Conservation (phyloP, 2,329 filamentous ascomycete genomes). For the Rachicladosporium sp. region DNA sequence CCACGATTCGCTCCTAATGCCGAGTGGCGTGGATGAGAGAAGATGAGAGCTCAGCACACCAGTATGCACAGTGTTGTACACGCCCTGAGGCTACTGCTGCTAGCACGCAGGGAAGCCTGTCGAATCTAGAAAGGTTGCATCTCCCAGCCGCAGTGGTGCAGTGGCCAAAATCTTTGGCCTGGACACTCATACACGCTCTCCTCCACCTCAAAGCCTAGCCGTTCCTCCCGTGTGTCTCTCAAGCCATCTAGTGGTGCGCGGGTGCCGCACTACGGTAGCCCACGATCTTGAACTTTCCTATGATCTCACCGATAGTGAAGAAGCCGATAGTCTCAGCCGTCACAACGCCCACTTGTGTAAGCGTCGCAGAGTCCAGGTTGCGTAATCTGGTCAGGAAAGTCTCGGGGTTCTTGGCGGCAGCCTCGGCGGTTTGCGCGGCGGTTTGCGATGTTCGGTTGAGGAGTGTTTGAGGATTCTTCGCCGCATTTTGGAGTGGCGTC, state of each 20-base stretch:
- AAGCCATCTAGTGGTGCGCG: constrained; percentile 5
- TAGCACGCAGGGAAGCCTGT: no score
- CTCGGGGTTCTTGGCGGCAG: constrained; percentile 44
- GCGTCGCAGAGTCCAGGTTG: constrained; percentile 58
- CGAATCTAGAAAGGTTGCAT: no score
- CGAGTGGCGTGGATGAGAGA: no score
- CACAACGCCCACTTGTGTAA: constrained; percentile 63
- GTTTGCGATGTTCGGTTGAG: constrained; percentile 23
- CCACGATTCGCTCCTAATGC: no score
- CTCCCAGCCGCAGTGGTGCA: background rate
- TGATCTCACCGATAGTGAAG: constrained; percentile 95
- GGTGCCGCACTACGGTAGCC: constrained; percentile 51
- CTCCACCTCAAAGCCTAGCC: background rate
- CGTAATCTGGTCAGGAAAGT: constrained; percentile 47
- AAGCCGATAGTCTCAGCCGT: constrained; percentile 83
- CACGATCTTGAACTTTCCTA: constrained; percentile 87
- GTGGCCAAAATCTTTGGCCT: background rate
- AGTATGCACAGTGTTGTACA: no score
- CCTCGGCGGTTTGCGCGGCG: constrained; percentile 27
- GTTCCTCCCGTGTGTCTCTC: background rate
- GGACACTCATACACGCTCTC: background rate
- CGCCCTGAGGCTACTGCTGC: no score
- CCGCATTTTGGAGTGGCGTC: constrained; percentile 57
- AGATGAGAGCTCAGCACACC: no score
- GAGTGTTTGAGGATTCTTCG: constrained; percentile 55